Evolutionary conservation across 176 grass and related monocot species (phyloP).

Genomic region (Carex scoparia): DNA sequence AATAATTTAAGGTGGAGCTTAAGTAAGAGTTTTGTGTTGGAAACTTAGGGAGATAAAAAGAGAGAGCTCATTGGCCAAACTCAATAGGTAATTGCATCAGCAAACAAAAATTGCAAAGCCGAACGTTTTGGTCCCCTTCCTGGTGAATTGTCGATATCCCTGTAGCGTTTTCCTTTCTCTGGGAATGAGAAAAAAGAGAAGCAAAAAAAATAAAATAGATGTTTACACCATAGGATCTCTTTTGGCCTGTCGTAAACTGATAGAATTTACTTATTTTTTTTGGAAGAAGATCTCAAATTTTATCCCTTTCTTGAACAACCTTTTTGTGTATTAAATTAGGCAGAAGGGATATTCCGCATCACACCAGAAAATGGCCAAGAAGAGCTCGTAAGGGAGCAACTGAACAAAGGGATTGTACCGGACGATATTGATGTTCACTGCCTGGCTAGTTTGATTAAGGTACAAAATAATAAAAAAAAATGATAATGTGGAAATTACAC

Average conservation of each 20-base stretch:
- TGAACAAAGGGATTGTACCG: slow-evolving; percentile 81
- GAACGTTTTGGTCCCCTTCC: not conserved
- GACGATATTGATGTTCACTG: slow-evolving; percentile 87
- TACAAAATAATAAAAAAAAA: slow-evolving; percentile 21
- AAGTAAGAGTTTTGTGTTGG: not conserved
- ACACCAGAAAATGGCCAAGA: slow-evolving; percentile 82
- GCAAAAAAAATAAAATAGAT: not conserved
- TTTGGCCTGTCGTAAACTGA: not conserved
- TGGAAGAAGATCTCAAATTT: not conserved
- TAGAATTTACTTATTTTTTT: not conserved
- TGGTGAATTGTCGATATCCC: not conserved
- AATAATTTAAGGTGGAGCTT: not conserved
- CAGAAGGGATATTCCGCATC: slow-evolving; percentile 92
- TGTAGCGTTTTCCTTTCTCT: not conserved
- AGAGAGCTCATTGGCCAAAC: not conserved
- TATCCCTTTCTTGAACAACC: not conserved
- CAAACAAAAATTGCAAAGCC: not conserved
- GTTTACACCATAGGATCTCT: not conserved
- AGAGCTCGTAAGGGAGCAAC: slow-evolving; percentile 73
- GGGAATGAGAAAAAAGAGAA: not conserved
- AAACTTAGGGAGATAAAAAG: not conserved
- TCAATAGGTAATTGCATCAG: not conserved
- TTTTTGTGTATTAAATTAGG: slow-evolving; percentile 35
- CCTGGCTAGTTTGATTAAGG: slow-evolving; percentile 90
- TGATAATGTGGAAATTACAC: not conserved